Conservation (phyloP, 257 asterid species). For the Nicotiana sylvestris region DNA sequence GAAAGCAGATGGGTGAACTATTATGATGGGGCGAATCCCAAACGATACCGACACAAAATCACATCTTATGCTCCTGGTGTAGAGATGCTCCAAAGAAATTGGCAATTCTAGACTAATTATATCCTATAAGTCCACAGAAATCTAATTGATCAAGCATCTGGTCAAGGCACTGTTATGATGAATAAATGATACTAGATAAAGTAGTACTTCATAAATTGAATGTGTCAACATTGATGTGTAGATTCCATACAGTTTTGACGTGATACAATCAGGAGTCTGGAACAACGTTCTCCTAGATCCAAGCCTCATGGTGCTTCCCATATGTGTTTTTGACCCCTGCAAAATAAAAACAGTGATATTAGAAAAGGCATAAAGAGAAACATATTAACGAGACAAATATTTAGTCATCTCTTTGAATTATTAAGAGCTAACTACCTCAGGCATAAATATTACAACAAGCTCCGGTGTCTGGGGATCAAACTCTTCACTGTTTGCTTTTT, state of each 20-base stretch:
- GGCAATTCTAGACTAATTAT: background rate
- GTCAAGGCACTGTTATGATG: background rate
- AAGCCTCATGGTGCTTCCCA: conserved; percentile 99
- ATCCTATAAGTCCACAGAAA: background rate
- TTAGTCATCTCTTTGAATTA: background rate
- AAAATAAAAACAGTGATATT: background rate
- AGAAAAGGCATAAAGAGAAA: background rate
- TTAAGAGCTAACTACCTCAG: conserved; percentile 60
- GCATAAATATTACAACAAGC: conserved; percentile 94
- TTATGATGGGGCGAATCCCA: background rate
- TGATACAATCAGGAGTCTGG: conserved; percentile 74
- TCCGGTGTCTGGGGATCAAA: conserved; percentile 61
- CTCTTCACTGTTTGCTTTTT: conserved; percentile 80
- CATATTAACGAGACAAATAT: background rate
- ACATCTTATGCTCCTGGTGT: background rate
- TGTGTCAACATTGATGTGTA: conserved; percentile 7
- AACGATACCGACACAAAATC: background rate
- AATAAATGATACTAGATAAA: background rate
- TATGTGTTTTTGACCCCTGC: conserved; percentile 87
- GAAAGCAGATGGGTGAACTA: background rate
- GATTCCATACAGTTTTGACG: conserved; percentile 74
- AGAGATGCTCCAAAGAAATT: background rate
- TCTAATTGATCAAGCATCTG: background rate
- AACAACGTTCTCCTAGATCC: conserved; percentile 85
- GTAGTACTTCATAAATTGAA: background rate